Evolutionary conservation across 768 basidiomycete species (phyloP).

Genomic region (Cubamyces lactineus): DNA sequence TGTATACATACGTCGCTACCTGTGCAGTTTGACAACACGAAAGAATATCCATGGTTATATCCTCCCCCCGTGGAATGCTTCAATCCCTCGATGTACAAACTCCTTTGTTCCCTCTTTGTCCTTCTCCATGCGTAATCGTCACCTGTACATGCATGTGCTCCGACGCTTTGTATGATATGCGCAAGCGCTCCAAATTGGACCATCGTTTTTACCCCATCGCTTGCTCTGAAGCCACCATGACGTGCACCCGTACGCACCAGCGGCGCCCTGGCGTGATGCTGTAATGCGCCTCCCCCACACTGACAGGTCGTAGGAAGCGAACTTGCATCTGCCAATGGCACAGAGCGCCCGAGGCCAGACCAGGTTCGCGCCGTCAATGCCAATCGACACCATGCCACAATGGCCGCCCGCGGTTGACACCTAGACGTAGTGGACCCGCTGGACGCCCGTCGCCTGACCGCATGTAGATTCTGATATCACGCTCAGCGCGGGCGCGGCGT

Average conservation of each 20-base stretch:
- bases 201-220: not conserved
- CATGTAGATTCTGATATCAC: not conserved
- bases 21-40: constrained; percentile 7
- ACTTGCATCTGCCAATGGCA: not conserved
- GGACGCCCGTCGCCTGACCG: not conserved
- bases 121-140: constrained; percentile 7
- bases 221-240: too few species aligned
- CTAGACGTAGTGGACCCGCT: not conserved
- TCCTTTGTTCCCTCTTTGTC: constrained; percentile 3
- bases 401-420: not conserved
- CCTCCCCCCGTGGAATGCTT: not conserved
- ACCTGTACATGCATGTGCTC: not conserved
- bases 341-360: too few species aligned
- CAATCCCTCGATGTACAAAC: constrained; percentile 7
- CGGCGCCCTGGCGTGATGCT: too few species aligned
- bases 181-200: constrained; percentile 1
- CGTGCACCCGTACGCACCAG: not conserved
- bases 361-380: not conserved
- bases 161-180: constrained; percentile 17
- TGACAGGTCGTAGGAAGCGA: not conserved
- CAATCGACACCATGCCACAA: constrained; percentile 7
- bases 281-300: too few species aligned
- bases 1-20: constrained; percentile 26
- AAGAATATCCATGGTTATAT: constrained; percentile 3
- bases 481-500: not conserved